A percentile compares a stretch with the other conserved stretches of the same genome.
These are phyloP conservation scores for Vicia villosa DNA, from an alignment of 306 rosid genomes.

Conservation along the genomic window DNA sequence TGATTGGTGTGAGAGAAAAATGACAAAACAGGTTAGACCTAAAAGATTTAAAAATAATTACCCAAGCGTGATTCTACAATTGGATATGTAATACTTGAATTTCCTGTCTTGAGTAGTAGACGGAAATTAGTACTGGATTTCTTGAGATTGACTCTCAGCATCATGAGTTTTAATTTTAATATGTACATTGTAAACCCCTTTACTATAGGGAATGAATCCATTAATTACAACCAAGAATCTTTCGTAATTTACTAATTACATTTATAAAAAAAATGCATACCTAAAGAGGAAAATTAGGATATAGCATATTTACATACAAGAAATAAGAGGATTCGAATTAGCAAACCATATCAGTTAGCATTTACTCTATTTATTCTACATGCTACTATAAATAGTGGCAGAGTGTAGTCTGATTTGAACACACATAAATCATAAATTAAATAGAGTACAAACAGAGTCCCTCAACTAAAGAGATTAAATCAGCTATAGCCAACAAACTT, in stretches of 20 bases:
- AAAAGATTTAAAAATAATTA: background rate
- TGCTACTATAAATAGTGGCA: background rate
- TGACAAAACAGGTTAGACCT: background rate
- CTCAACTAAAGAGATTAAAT: background rate
- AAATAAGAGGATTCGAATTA: background rate
- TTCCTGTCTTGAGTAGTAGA: background rate
- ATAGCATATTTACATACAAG: background rate
- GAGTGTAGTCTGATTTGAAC: background rate
- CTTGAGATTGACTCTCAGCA: conserved; percentile 6
- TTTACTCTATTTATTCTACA: background rate
- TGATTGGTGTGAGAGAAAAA: background rate
- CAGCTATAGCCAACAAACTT: background rate
- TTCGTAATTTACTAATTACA: background rate
- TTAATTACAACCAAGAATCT: background rate
- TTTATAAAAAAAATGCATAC: background rate
- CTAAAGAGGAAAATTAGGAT: background rate
- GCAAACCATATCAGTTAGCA: background rate
- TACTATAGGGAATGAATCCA: background rate
- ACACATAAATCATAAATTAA: background rate
- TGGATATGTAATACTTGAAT: background rate
- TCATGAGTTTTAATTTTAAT: background rate
- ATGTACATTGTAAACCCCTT: background rate
- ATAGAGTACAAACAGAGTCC: background rate
- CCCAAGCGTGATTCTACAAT: conserved; percentile 15
- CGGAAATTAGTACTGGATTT: background rate